Evolutionary conservation across 2,329 filamentous ascomycete genomes (phyloP).

Genomic region (Hymenotorrendiella dingleyae): DNA sequence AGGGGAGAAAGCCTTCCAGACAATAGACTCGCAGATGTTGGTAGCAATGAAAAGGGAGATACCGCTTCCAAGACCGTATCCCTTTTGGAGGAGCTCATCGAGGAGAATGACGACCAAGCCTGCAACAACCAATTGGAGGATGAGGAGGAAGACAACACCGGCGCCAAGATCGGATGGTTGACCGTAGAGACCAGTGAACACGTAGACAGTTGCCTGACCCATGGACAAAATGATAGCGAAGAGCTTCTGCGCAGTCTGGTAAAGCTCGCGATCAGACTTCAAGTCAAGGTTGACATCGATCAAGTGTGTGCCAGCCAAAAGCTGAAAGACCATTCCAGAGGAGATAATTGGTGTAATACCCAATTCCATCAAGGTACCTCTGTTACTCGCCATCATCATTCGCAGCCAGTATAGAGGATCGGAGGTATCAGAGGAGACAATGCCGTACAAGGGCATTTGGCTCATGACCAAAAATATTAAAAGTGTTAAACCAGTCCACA

Average conservation of each 20-base stretch:
- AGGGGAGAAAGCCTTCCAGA: constrained; percentile 99
- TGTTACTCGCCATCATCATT: constrained; percentile 99
- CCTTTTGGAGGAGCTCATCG: constrained; percentile 98
- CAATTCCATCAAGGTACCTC: constrained; percentile 91
- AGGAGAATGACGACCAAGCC: constrained; percentile 98
- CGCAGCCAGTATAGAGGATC: constrained; percentile 99
- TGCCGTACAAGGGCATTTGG: constrained; percentile 98
- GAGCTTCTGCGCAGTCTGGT: constrained; percentile 99
- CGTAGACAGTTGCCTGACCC: constrained; percentile 95
- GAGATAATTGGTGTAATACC: constrained; percentile 99
- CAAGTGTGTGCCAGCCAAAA: constrained; percentile 97
- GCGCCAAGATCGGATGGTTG: constrained; percentile 94
- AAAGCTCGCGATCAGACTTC: constrained; percentile 98
- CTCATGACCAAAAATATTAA: constrained; percentile 99
- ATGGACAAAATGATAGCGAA: constrained; percentile 97
- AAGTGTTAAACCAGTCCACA: constrained; percentile 91
- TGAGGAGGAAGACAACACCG: constrained; percentile 95
- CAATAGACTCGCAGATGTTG: constrained; percentile 99
- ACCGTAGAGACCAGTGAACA: constrained; percentile 96
- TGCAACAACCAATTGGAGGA: constrained; percentile 95
- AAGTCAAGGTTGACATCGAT: constrained; percentile 99
- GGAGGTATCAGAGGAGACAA: constrained; percentile 96
- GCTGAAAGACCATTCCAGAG: constrained; percentile 99
- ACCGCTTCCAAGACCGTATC: constrained; percentile 95
- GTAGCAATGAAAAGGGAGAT: constrained; percentile 99